Conservation (phyloP, 805 yeast genomes). For the Candida ovalis region DNA sequence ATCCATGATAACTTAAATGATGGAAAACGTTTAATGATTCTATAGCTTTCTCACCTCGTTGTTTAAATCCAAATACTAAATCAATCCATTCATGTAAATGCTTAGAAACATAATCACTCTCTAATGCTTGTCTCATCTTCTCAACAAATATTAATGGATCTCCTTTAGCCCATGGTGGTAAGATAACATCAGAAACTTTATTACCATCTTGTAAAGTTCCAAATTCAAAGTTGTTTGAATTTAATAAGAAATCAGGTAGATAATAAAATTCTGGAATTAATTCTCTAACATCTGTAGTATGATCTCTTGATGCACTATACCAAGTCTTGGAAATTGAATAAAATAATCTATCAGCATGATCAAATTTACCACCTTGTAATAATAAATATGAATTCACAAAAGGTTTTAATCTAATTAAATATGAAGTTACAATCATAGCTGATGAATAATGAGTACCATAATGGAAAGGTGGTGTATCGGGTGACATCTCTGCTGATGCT, state of each 20-base stretch:
- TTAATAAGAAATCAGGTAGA: slow-evolving; percentile 72
- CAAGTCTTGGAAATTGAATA: slow-evolving; percentile 74
- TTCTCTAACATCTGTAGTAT: slow-evolving; percentile 85
- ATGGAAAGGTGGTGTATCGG: slow-evolving; percentile 69
- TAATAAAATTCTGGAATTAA: slow-evolving; percentile 82
- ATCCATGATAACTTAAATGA: slow-evolving; percentile 80
- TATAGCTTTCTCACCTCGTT: slow-evolving; percentile 67
- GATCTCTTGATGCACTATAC: slow-evolving; percentile 73
- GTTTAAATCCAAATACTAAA: slow-evolving; percentile 76
- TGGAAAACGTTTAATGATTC: slow-evolving; percentile 74
- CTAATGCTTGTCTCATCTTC: slow-evolving; percentile 79
- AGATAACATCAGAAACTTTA: slow-evolving; percentile 53
- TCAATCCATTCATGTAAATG: slow-evolving; percentile 84
- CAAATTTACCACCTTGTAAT: slow-evolving; percentile 85
- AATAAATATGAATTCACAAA: slow-evolving; percentile 74
- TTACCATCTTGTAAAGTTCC: slow-evolving; percentile 65
- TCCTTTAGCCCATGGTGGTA: slow-evolving; percentile 83
- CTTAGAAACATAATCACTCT: slow-evolving; percentile 73
- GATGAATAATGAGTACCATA: slow-evolving; percentile 93
- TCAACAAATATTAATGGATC: slow-evolving; percentile 72
- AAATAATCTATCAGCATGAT: slow-evolving; percentile 82
- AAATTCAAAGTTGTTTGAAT: slow-evolving; percentile 62
- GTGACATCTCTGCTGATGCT: slow-evolving; percentile 56
- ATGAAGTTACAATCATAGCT: slow-evolving; percentile 88
- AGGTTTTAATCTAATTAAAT: slow-evolving; percentile 71